Evolutionary conservation across 768 basidiomycete genomes (phyloP), one percentile per base, ranked within the genome.

Genomic region (Cystofilobasidium macerans): DNA sequence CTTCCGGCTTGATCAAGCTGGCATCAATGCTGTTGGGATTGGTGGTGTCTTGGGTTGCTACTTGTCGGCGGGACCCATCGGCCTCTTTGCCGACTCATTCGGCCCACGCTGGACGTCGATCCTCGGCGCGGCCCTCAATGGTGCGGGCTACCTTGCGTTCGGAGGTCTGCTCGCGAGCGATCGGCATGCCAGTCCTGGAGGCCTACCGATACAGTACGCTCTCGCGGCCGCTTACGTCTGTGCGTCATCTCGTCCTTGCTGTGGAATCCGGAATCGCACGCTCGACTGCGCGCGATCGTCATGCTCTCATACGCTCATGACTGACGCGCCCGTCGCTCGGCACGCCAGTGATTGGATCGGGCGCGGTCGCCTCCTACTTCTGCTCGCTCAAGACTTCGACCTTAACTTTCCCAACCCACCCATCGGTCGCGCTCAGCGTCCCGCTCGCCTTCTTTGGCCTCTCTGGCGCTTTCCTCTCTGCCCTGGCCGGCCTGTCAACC

Each of bases 381-480:
- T 45, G 40, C 60, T 57, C 60, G 14, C 45, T 68, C 40, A 68
- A 62, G 30, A 56, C 61, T 2, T 68, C 66, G 30, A 62, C 61
- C 8, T 45, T 62, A 26, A 68, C 32, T 26, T 68, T 68, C 56
- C 66, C 66, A 7, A 11, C 61, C 33, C 60, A 57, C 30, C 66
- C 66, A 18, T 57, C 66, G 1, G 24, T 68, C 42, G 66, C 66
- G 12, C 54, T 68, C 42, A 61, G 59, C 14, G 35, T 43, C 16
- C 66, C 66, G 24, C 60, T 68, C 33, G 59, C 66, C 18, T 42
- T 61, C 33, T 68, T 68, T 45, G 66, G 66, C 12, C 53, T 68
- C 22, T 57, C 54, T 12, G 38, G 43, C 57, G 40, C 43, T 22
- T 62, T 58, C 60, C 54, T 68, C 40, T 26, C 53, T 6, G 42